Percentiles rank a stretch among this genome's conserved stretches.
Evolutionary conservation across 257 asterid species (phyloP).

Genomic region (Nicotiana sylvestris): DNA sequence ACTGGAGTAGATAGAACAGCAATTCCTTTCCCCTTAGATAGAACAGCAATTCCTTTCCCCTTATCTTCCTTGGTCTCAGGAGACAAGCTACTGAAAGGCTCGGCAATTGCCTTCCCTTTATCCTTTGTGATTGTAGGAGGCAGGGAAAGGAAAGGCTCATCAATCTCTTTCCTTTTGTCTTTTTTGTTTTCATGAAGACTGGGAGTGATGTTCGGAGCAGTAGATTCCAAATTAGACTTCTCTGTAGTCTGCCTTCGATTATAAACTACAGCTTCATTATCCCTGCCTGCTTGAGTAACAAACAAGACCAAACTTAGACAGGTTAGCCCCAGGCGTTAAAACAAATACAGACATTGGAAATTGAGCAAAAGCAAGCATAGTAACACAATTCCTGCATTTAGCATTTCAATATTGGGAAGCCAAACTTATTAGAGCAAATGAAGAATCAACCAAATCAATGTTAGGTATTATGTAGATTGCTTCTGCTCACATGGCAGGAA

Average conservation of each 20-base stretch:
- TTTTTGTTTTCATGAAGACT: slow-evolving; percentile 16
- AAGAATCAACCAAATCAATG: neutral
- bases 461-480: neutral
- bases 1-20: slow-evolving; percentile 1
- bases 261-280: slow-evolving; percentile 17
- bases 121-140: slow-evolving; percentile 28
- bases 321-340: neutral
- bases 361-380: neutral
- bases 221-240: slow-evolving; percentile 16
- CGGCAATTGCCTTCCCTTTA: slow-evolving; percentile 32
- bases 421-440: neutral
- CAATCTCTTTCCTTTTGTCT: slow-evolving; percentile 27
- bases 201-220: slow-evolving; percentile 3
- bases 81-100: slow-evolving; percentile 14
- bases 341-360: neutral
- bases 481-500: neutral
- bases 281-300: slow-evolving; percentile 34
- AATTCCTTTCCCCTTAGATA: slow-evolving; percentile 20
- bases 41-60: slow-evolving; percentile 25
- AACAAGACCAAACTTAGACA: slow-evolving; percentile 10
- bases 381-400: neutral
- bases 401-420: neutral
- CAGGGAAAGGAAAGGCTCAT: slow-evolving; percentile 21
- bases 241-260: slow-evolving; percentile 14
- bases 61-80: slow-evolving; percentile 22